phyloP scores from a whole-genome alignment of 2,329 filamentous ascomycete species.

The Karstenula rhodostoma region DNA sequence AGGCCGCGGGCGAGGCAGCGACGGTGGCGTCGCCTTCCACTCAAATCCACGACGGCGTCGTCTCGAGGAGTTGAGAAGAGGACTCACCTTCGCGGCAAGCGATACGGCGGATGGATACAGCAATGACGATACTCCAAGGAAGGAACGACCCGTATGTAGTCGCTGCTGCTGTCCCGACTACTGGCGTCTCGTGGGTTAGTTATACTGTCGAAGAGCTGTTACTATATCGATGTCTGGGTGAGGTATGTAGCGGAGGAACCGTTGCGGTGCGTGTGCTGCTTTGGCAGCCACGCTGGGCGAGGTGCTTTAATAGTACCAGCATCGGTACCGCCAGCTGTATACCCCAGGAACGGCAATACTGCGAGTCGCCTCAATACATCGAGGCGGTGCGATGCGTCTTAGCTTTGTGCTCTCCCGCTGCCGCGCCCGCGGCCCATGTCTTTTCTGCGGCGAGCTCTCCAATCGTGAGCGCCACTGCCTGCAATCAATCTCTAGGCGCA shows the following conservation, averaged over 20 bases:
- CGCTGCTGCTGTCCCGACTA: not conserved
- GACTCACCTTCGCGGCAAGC: conserved; percentile 34
- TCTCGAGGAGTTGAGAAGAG: conserved; percentile 15
- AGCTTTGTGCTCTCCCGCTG: conserved; percentile 41
- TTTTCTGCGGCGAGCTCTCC: conserved; percentile 35
- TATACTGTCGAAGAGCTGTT: conserved; percentile 46
- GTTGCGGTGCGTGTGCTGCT: conserved; percentile 37
- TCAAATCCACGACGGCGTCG: conserved; percentile 23
- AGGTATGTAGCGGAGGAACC: conserved; percentile 25
- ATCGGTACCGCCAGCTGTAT: conserved; percentile 32
- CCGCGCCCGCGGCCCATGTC: conserved; percentile 37
- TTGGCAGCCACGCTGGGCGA: conserved; percentile 32
- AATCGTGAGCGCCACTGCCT: conserved; percentile 35
- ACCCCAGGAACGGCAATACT: conserved; percentile 35
- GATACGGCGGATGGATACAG: conserved; percentile 24
- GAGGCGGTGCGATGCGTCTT: conserved; percentile 39
- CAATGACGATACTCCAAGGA: conserved; percentile 17
- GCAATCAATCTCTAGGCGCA: conserved; percentile 35
- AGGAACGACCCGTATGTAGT: conserved; percentile 13
- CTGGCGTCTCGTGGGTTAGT: conserved; percentile 26
- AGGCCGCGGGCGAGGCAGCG: conserved; percentile 22
- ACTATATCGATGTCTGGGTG: conserved; percentile 43
- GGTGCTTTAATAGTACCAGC: conserved; percentile 40
- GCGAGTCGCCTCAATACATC: conserved; percentile 32
- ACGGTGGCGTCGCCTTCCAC: conserved; percentile 30